These are phyloP conservation scores for Lizonia empirigonia DNA, from an alignment of 2,329 filamentous ascomycete genomes.

Conservation along the genomic window DNA sequence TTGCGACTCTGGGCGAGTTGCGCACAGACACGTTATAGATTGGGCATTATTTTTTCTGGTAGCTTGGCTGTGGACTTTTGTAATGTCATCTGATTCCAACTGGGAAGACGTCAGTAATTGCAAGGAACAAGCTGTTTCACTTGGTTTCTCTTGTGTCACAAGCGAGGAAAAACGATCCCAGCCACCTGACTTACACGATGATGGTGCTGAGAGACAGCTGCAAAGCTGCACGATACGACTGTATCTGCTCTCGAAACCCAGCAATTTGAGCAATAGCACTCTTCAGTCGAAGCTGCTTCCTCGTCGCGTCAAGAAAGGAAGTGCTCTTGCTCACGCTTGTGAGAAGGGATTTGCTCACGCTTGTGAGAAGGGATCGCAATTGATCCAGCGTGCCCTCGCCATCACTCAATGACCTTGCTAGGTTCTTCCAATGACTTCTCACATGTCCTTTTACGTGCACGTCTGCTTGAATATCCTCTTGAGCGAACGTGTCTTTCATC, in stretches of 20 bases:
- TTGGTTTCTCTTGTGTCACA: not conserved
- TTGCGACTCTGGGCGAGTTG: slow-evolving; percentile 27
- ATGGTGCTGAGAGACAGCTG: slow-evolving; percentile 32
- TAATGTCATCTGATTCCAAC: slow-evolving; percentile 32
- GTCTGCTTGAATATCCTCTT: slow-evolving; percentile 22
- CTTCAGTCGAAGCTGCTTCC: slow-evolving; percentile 28
- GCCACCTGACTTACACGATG: slow-evolving; percentile 25
- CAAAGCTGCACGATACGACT: slow-evolving; percentile 29
- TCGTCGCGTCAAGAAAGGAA: slow-evolving; percentile 23
- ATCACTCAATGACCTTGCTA: slow-evolving; percentile 29
- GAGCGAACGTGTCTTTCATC: slow-evolving; percentile 32
- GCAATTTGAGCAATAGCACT: slow-evolving; percentile 24
- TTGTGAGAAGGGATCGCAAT: slow-evolving; percentile 20
- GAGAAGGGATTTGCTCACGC: slow-evolving; percentile 24
- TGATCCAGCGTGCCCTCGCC: slow-evolving; percentile 24
- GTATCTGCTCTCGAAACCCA: slow-evolving; percentile 27
- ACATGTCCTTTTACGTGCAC: slow-evolving; percentile 28
- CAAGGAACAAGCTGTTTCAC: not conserved
- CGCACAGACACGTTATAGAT: no score
- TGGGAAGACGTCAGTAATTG: slow-evolving; percentile 1
- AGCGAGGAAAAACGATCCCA: not conserved
- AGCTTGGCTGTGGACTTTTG: slow-evolving; percentile 28
- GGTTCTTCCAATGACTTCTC: slow-evolving; percentile 32
- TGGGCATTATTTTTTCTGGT: slow-evolving; percentile 28
- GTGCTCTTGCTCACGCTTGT: slow-evolving; percentile 25